phyloP scores from a whole-genome alignment of 768 basidiomycete genomes.

The Mycena vulgaris region DNA sequence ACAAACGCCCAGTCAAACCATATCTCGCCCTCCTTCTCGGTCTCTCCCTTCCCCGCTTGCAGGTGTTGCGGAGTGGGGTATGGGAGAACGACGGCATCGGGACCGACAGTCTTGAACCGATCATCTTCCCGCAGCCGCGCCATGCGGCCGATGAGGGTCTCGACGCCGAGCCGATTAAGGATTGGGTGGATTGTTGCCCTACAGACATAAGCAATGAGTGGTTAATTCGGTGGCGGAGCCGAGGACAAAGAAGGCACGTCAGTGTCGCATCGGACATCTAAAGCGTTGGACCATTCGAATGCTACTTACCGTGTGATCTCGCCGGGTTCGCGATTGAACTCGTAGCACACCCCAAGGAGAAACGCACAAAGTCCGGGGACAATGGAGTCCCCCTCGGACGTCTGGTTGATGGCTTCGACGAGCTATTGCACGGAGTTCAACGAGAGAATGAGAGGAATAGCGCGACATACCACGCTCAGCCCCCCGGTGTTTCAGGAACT shows the following conservation, averaged over 20 bases:
- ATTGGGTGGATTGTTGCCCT: conserved; percentile 93
- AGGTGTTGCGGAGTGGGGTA: conserved; percentile 58
- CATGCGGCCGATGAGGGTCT: conserved; percentile 91
- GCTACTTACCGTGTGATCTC: conserved; percentile 88
- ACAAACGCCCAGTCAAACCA: conserved; percentile 99
- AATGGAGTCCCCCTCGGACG: conserved; percentile 85
- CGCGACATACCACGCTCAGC: conserved; percentile 83
- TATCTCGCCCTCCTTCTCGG: conserved; percentile 82
- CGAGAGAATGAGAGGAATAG: neutral
- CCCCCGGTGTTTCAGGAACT: conserved; percentile 94
- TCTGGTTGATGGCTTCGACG: conserved; percentile 95
- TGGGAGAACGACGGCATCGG: conserved; percentile 82
- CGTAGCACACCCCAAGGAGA: conserved; percentile 94
- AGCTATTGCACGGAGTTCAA: conserved; percentile 65
- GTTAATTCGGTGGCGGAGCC: conserved; percentile 8
- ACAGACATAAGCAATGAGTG: conserved; percentile 14
- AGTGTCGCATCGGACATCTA: conserved; percentile 13
- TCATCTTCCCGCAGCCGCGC: conserved; percentile 92
- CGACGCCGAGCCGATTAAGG: conserved; percentile 90
- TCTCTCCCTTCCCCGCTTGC: conserved; percentile 53
- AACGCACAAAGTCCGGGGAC: conserved; percentile 94
- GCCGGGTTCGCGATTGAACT: conserved; percentile 95
- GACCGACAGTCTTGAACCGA: conserved; percentile 91
- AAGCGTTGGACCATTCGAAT: neutral
- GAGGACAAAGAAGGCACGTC: conserved; percentile 10